Conservation (phyloP, 495 filamentous ascomycete genomes). For the Xylaria palmicola region DNA sequence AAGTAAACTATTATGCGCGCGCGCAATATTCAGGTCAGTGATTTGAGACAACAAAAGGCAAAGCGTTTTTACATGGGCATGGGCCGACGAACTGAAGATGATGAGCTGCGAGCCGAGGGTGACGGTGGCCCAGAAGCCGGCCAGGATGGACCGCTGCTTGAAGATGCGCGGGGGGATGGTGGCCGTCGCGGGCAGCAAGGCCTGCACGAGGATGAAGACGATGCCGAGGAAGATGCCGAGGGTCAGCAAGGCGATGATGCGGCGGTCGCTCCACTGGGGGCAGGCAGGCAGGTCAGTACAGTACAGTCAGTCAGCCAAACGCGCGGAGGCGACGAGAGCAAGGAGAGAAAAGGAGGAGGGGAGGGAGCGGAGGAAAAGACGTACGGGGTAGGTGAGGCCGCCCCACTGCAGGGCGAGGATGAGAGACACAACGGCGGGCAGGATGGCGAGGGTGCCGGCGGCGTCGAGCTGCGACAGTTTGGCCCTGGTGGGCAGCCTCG, state of each 20-base stretch:
- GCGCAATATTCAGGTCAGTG: no score
- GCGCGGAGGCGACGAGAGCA: no score
- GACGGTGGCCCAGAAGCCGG: constrained; percentile 50
- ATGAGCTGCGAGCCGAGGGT: constrained; percentile 58
- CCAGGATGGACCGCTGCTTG: constrained; percentile 62
- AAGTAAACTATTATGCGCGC: constrained; percentile 59
- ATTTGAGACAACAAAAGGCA: no score
- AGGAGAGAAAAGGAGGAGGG: not conserved
- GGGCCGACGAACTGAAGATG: constrained; percentile 52
- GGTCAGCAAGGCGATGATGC: constrained; percentile 63
- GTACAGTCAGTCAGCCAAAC: not conserved
- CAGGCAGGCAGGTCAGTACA: no score
- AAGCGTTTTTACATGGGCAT: no score
- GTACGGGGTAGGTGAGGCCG: constrained; percentile 55
- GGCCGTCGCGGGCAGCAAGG: constrained; percentile 60
- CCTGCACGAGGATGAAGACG: constrained; percentile 59
- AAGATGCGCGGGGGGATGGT: constrained; percentile 69
- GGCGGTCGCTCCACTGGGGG: constrained; percentile 53
- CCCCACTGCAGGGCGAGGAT: constrained; percentile 81
- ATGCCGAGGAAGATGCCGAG: constrained; percentile 57
- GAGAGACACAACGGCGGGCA: constrained; percentile 68
- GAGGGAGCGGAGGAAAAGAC: not conserved
- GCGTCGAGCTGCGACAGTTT: constrained; percentile 63
- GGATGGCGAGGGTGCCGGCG: constrained; percentile 58
- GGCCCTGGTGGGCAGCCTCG: constrained; percentile 37